phyloP scores from a whole-genome alignment of 2,329 filamentous ascomycete genomes.

The Chaetomium sp. region DNA sequence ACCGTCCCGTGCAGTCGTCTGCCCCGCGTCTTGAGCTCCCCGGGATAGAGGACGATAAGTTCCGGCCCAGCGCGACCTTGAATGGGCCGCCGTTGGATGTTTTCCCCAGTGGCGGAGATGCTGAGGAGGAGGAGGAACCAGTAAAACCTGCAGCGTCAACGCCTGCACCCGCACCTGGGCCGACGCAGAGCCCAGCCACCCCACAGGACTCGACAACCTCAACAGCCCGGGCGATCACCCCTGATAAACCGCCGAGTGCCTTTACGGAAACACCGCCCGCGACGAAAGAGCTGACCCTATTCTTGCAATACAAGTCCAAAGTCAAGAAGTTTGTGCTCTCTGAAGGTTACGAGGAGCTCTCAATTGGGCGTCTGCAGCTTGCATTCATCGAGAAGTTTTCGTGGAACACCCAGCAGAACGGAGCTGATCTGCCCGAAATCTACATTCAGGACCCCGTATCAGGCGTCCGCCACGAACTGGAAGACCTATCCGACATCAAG shows the following conservation, averaged over 20 bases:
- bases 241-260: conserved; percentile 45
- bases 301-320: conserved; percentile 92
- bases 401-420: conserved; percentile 95
- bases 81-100: conserved; percentile 50
- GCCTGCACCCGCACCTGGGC: conserved; percentile 1
- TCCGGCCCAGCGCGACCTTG: conserved; percentile 50
- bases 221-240: conserved; percentile 25
- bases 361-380: conserved; percentile 80
- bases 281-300: conserved; percentile 85
- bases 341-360: conserved; percentile 77
- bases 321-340: conserved; percentile 92
- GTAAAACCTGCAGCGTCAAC: conserved; percentile 10
- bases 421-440: conserved; percentile 87
- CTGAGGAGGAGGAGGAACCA: conserved; percentile 25
- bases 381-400: conserved; percentile 99
- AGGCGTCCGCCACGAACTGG: conserved; percentile 91
- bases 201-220: background rate
- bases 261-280: conserved; percentile 61
- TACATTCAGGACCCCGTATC: conserved; percentile 96
- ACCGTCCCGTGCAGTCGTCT: conserved; percentile 23
- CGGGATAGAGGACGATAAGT: conserved; percentile 57
- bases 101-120: conserved; percentile 31
- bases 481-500: conserved; percentile 88
- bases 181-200: background rate
- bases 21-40: conserved; percentile 35